A percentile compares a stretch with the other conserved stretches of the same genome.
phyloP scores from a whole-genome alignment of 495 filamentous ascomycete species.

The Podospora pseudocomata region DNA sequence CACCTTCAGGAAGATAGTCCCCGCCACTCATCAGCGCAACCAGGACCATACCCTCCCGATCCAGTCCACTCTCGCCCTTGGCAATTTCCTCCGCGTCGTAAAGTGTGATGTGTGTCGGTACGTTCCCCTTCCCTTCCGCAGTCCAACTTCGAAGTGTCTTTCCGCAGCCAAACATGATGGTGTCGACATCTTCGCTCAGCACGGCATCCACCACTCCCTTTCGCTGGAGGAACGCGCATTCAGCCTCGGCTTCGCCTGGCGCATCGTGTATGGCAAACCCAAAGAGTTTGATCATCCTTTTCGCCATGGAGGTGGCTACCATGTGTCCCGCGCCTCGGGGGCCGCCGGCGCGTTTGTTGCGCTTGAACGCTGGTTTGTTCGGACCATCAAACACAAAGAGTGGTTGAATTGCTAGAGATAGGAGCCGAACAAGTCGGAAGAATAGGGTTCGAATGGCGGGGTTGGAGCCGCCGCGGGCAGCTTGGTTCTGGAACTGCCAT shows the following conservation, averaged over 20 bases:
- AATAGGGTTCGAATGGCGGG: constrained; percentile 90
- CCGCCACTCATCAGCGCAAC: constrained; percentile 95
- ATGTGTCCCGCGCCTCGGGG: constrained; percentile 37
- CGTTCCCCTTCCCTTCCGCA: constrained; percentile 59
- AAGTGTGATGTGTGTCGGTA: constrained; percentile 81
- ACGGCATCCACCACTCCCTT: constrained; percentile 90
- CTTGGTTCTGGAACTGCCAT: constrained; percentile 93
- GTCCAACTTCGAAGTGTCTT: constrained; percentile 80
- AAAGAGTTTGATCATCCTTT: constrained; percentile 78
- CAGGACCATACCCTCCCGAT: constrained; percentile 86
- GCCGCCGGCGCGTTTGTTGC: constrained; percentile 61
- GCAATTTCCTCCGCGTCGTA: constrained; percentile 56
- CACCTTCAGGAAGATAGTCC: constrained; percentile 87
- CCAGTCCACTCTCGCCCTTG: constrained; percentile 56
- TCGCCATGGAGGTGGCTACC: constrained; percentile 59
- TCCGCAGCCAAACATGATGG: constrained; percentile 92
- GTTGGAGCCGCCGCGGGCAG: constrained; percentile 81
- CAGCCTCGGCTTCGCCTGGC: constrained; percentile 94
- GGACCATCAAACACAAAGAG: constrained; percentile 95
- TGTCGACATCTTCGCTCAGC: constrained; percentile 95
- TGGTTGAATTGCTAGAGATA: constrained; percentile 76
- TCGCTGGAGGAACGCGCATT: constrained; percentile 84
- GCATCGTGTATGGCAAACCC: constrained; percentile 82
- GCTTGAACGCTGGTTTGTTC: constrained; percentile 86
- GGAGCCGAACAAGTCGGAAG: constrained; percentile 81